Base-by-base conservation (phyloP, 345 rosid genomes). In the Camelina sativa region DNA sequence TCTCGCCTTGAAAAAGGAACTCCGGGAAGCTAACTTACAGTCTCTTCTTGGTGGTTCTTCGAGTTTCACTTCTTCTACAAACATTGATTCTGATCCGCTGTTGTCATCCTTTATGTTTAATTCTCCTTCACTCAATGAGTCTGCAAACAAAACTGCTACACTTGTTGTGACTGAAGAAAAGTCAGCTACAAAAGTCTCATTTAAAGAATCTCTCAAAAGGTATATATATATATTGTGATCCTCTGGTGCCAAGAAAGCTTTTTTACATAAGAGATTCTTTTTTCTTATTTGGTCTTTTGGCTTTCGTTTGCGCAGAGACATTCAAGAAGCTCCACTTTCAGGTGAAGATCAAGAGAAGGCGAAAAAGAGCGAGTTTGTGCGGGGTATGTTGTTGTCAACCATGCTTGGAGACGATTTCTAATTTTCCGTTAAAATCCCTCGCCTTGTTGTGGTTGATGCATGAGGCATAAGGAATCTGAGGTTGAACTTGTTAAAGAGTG, bases 21-120 rank as follows among this genome's bases (percentile, higher is more conserved):
- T 85, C 54, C 87, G 87, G 4, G 92, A 92, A 37, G 90, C 92
- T 57, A 87, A 82, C 74, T 63, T 86, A 63, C 92, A 87, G 48
- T 80, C 95, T 71, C 86, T 87, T 76, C 85, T 82, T 17, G 86
- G 86, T 43, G 95, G 92, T 53, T 86, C 97, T 13, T 82, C 86
- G 5, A 78, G 38, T 77, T 62, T 82, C 54, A 59, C 83, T 77
- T 82, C 90, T 25, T 80, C 91, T 20, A 79, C 86, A 52, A 87
- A 76, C 65, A 68, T 85, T 41, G 94, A 88, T 51, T 82, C 91
- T 48, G 96, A 92, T 81, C 86, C 89, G 3, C 67, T 92, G 79
- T 58, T 92, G 43, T 87, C 95, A 1, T 86, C 95, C 2, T 90
- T 92, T 74, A 84, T 90, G 79, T 79, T 74, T 12, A 87, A 51